phyloP scores from a whole-genome alignment of 2,329 filamentous ascomycete genomes.

The Zymoseptoria passerinii region DNA sequence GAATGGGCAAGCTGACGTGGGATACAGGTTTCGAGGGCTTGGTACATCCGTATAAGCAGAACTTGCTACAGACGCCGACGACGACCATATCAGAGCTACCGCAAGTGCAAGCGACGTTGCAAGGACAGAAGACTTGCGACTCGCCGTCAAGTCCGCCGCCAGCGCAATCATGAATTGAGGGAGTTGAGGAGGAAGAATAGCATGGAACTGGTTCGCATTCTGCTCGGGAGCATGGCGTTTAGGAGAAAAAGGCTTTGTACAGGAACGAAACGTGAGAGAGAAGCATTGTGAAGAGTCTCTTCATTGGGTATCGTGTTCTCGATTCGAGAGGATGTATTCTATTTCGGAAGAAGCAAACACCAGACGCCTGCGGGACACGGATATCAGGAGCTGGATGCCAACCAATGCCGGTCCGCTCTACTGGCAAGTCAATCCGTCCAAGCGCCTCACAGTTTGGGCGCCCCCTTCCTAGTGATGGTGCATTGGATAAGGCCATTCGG shows the following conservation, averaged over 20 bases:
- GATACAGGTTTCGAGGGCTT: constrained; percentile 74
- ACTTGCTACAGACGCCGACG: constrained; percentile 61
- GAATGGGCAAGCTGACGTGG: neutral
- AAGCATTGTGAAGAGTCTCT: constrained; percentile 5
- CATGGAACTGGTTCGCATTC: constrained; percentile 1
- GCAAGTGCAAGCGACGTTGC: constrained; percentile 33
- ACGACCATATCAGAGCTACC: constrained; percentile 25
- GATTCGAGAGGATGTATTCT: neutral
- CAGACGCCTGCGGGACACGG: neutral
- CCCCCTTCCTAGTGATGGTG: constrained; percentile 59
- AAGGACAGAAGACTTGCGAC: neutral
- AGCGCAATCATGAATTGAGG: neutral
- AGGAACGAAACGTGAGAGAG: constrained; percentile 1
- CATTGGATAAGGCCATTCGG: constrained; percentile 96
- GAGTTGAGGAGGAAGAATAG: neutral
- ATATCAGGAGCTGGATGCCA: neutral
- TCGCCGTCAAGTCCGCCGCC: neutral
- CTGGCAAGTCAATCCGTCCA: neutral
- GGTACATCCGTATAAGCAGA: constrained; percentile 83
- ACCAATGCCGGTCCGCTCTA: neutral
- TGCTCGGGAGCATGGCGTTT: constrained; percentile 8
- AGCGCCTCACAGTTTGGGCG: constrained; percentile 16
- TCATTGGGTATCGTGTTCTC: constrained; percentile 2
- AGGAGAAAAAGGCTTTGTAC: constrained; percentile 1
- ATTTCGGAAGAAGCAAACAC: neutral